Conservation (phyloP, 768 basidiomycete genomes). For the Lactarius hatsudake region DNA sequence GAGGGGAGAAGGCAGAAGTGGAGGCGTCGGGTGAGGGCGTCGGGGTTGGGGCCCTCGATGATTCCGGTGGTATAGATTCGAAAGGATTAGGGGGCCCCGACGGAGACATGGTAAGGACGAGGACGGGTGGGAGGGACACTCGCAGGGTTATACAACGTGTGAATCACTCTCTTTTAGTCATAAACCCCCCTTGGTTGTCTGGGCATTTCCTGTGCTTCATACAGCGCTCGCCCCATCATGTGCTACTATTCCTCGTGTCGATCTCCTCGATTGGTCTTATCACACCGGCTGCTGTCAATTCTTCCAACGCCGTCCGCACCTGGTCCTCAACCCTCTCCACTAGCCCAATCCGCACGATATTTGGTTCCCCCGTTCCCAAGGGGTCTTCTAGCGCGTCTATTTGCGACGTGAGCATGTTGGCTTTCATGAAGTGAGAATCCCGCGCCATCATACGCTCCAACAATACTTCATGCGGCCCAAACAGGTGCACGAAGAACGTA, state of each 20-base stretch:
- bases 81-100: constrained; percentile 20
- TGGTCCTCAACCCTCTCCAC: constrained; percentile 56
- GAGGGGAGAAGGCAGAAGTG: constrained; percentile 10
- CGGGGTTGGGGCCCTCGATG: constrained; percentile 16
- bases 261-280: background rate
- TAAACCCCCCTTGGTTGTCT: background rate
- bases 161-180: background rate
- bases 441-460: constrained; percentile 62
- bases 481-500: constrained; percentile 81
- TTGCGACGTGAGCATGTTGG: constrained; percentile 78
- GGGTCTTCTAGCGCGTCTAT: constrained; percentile 68
- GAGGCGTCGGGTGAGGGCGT: constrained; percentile 9
- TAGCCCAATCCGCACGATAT: constrained; percentile 60
- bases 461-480: constrained; percentile 55
- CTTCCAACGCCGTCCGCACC: constrained; percentile 44
- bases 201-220: background rate
- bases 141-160: background rate
- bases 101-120: constrained; percentile 11
- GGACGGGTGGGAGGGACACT: background rate
- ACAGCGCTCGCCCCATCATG: background rate
- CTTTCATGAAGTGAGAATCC: constrained; percentile 81
- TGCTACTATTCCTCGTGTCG: background rate
- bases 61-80: constrained; percentile 15
- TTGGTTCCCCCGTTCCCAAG: constrained; percentile 50
- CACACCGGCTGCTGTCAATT: constrained; percentile 5